Base-by-base conservation (phyloP, 305 asterid genomes). In the Solanum hybrid region DNA sequence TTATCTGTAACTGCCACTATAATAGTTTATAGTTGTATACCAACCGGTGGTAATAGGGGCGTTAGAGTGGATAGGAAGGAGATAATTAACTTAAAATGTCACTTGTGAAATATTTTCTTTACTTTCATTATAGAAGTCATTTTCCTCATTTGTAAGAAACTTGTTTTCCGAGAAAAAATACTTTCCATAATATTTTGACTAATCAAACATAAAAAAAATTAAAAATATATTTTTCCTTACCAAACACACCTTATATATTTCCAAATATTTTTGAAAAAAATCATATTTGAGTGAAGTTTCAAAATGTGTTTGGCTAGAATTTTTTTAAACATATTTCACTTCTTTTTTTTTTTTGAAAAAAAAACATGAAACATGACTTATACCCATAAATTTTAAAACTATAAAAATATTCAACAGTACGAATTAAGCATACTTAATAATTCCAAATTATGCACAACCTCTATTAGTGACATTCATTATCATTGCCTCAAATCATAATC, bases 271-370 rank as follows among this genome's bases (percentile, higher is more conserved):
- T 56, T 51, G 3, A 2, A 56, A 51, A 40, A 51, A 51, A 46
- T 5, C 66, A 16, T 6, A 51, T 51, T 51, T 51, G 9, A 51
- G n/a, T 51, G 66, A 51, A 16, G 66, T 51, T 51, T 16, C 71
- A 56, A 60, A 60, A 60, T 60, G 10, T 17, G 24, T 60, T 66
- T 66, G 75, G 7, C 1, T 1, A 66, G 13, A 66, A n/a, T 24
- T n/a, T 66, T n/a, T 66, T 20, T n/a, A n/a, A n/a, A 66, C 7
- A 17, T 64, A n/a, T 64, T 64, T 22, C 26, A 9, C 27, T 66
- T n/a, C 1, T 64, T n/a, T 3, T 38, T 38, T 8, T n/a, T 64
- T 64, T 51, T 51, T 1, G 0, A 1, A 4, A 24, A n/a, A 5
- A 4, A 10, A 64, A 60, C 6, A 66, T 66, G 29, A 66, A 66